Base-by-base conservation (phyloP, 2,329 filamentous ascomycete species). In the Lojkania enalia region DNA sequence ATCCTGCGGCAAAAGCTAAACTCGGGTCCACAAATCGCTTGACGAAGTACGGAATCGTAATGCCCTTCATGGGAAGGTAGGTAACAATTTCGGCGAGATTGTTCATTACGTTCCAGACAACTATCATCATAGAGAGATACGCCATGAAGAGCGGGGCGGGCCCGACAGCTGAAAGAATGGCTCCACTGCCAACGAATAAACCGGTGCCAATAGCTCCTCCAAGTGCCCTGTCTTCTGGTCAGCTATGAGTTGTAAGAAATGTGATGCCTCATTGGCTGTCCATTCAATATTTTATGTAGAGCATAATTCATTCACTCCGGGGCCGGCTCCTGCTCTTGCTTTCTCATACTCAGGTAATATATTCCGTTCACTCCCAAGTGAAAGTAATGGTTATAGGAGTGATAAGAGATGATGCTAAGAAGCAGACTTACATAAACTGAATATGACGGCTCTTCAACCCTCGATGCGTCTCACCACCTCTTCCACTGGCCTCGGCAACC, bases 171-270 rank as follows among this genome's bases (percentile, higher is more conserved):
- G 60, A 54, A 20, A 69, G 61, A 32, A 68, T 67, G 2, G 49
- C 55, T 13, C 66, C 66, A 18, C 60, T 64, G 35, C 64, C 66
- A n/a, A 69, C 64, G 47, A 69, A 69, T 2, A 69, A 49, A 27
- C 66, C 66, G 16, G 66, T 69, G 45, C 66, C 58, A 42, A 83
- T 83, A 6, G 79, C 79, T 48, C 80, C 80, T 43, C 79, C 81
- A 5, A 84, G 71, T 15, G 80, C 80, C 55, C 83, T 84, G 51
- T 73, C 71, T 46, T 74, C 63, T 9, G 39, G 77, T 77, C 23
- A 60, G 55, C 40, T 33, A 14, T 19, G 18, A 5, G 12, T 42
- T 25, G 16, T 5, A 12, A 39, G 19, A 3, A 23, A 30, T 35
- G 25, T 7, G 25, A 27, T 27, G 25, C n/a, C n/a, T n/a, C n/a